These are phyloP conservation scores for Sambucus nigra DNA, from an alignment of 129 eudicot species.

Conservation along the genomic window DNA sequence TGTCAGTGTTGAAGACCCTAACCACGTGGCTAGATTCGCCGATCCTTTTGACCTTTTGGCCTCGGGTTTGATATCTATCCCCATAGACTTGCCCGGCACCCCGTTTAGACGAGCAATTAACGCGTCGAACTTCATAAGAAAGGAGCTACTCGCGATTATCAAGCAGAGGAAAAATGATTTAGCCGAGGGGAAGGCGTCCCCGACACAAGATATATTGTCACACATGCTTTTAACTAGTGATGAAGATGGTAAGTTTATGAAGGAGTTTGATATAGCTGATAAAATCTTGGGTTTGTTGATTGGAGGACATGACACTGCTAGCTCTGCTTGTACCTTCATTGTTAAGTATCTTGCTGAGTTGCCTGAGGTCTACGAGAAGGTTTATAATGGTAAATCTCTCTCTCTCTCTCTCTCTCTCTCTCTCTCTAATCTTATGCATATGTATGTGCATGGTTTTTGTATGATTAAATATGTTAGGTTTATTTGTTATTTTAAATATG, in stretches of 20 bases:
- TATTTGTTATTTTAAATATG: not conserved
- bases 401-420: not conserved
- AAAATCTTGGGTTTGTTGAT: conserved; percentile 72
- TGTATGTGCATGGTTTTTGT: no score
- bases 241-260: conserved; percentile 61
- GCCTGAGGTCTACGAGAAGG: conserved; percentile 70
- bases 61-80: conserved; percentile 53
- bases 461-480: no score
- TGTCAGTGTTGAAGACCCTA: conserved; percentile 68
- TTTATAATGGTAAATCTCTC: conserved; percentile 45
- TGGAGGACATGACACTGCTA: conserved; percentile 87
- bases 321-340: conserved; percentile 72
- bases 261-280: conserved; percentile 55
- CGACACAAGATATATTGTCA: conserved; percentile 79
- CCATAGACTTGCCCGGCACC: conserved; percentile 74
- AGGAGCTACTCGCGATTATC: conserved; percentile 37
- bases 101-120: conserved; percentile 60
- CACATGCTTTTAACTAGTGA: conserved; percentile 63
- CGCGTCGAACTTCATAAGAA: conserved; percentile 46
- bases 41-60: conserved; percentile 57
- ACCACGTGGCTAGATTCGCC: conserved; percentile 33
- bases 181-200: conserved; percentile 50
- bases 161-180: conserved; percentile 63
- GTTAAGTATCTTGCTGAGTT: conserved; percentile 82
- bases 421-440: not conserved